Base-by-base conservation (phyloP, 2,329 filamentous ascomycete species). In the Arthrobotrys sphaeroides region DNA sequence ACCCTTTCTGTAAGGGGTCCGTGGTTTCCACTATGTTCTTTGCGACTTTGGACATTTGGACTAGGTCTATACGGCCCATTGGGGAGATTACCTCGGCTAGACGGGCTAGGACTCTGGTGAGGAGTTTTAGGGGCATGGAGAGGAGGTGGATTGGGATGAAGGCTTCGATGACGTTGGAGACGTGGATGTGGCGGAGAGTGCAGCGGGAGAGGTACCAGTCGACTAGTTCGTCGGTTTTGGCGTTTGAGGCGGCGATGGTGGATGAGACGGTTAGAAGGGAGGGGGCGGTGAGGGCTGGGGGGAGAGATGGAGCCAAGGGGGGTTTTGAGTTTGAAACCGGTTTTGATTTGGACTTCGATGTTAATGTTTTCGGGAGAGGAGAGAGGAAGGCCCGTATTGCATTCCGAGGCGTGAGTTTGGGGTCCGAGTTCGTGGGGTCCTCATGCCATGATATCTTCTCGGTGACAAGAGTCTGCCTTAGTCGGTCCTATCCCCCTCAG, bases 351-450 rank as follows among this genome's bases (percentile, higher is more conserved):
- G 22, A 31, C 5, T 20, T 22, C 22, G 10, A 2, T 40, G 6
- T 2, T n/a, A n/a, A n/a, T 7, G 24, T 3, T 33, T 45, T 45
- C 33, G 13, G 53, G 20, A 7, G 53, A 83, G 18, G 88, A 85
- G 45, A 96, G 81, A 81, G 62, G 9, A 79, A 22, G 1, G 55
- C 59, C 13, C 73, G 88, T 38, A 97, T 85, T 0, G 94, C 89
- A 80, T 99, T 99, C 38, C 95, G 88, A 47, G 86, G 83, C 0
- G 95, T 97, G 72, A 96, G 83, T 0, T 90, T 93, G 6, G 85
- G 86, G 79, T 97, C 91, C 13, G 85, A 82, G 80, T 99, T 99
- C 1, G 94, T 97, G 43, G 85, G 84, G 81, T 99, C 95, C 81
- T 95, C 92, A 77, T 93, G 91, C 91, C 92, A 98, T 0, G 84